phyloP scores from a whole-genome alignment of 108 stramenopile species.

The Skeletonema costatum region DNA sequence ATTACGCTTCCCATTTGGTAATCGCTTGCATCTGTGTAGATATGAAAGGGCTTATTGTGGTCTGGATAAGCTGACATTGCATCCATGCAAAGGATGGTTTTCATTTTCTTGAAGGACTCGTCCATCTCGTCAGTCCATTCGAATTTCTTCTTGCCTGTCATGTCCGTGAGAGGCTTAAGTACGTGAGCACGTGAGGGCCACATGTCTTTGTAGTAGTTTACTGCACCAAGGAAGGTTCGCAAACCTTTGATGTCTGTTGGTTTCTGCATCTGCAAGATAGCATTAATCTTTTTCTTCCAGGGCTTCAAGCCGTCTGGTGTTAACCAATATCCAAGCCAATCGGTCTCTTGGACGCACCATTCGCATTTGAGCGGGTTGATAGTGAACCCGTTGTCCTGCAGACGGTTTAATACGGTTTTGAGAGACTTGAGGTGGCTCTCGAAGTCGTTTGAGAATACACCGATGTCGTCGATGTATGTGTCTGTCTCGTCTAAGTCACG shows the following conservation, averaged over 20 bases:
- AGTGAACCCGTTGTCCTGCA: conserved; percentile 42
- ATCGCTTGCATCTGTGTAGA: conserved; percentile 47
- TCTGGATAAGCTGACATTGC: conserved; percentile 40
- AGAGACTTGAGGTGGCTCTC: conserved; percentile 20
- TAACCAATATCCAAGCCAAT: conserved; percentile 68
- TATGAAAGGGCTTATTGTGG: conserved; percentile 38
- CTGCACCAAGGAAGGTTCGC: conserved; percentile 46
- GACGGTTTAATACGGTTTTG: background rate
- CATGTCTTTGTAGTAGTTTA: conserved; percentile 51
- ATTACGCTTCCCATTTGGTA: conserved; percentile 28
- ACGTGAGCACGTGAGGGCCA: conserved; percentile 51
- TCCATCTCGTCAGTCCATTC: conserved; percentile 33
- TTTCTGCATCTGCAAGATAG: conserved; percentile 30
- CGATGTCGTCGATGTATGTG: conserved; percentile 47
- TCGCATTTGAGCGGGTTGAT: conserved; percentile 62
- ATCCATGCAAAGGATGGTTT: conserved; percentile 23
- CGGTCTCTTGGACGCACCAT: conserved; percentile 58
- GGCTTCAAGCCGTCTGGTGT: conserved; percentile 54
- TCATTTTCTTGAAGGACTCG: conserved; percentile 40
- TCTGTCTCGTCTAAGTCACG: conserved; percentile 21
- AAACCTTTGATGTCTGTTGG: conserved; percentile 28
- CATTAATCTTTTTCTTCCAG: conserved; percentile 54
- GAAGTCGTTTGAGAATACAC: conserved; percentile 11
- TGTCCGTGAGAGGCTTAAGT: conserved; percentile 41
- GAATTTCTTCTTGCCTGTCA: conserved; percentile 28